Evolutionary conservation across 352 stramenopile species (phyloP).

Genomic region (Pythium rhizo-oryzae): DNA sequence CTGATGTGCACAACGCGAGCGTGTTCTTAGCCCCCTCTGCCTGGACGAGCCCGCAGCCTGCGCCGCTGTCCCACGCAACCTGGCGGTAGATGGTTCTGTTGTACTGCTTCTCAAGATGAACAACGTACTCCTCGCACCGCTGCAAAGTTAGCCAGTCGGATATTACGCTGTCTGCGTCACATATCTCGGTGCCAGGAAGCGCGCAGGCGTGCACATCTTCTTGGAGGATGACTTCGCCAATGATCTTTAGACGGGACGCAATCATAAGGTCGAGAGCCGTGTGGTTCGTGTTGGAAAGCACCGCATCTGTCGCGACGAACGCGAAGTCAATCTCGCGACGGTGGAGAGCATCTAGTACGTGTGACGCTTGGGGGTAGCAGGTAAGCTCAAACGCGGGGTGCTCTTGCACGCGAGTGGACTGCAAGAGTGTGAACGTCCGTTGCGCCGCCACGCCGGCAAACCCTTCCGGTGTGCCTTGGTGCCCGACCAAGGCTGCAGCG

Average conservation of each 20-base stretch:
- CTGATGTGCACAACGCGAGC: neutral
- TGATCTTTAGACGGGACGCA: neutral
- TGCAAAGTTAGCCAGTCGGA: slow-evolving; percentile 12
- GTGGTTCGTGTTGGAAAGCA: slow-evolving; percentile 5
- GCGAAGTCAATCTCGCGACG: neutral
- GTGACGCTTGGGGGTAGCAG: neutral
- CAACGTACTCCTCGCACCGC: slow-evolving; percentile 5
- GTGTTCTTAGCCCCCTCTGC: slow-evolving; percentile 13
- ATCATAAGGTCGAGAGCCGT: slow-evolving; percentile 2
- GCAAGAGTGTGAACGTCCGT: neutral
- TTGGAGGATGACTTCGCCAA: slow-evolving; percentile 1
- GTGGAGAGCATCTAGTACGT: neutral
- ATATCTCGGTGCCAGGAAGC: slow-evolving; percentile 4
- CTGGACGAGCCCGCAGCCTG: slow-evolving; percentile 5
- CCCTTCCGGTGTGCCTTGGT: too few relatives aligned
- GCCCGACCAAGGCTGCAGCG: too few relatives aligned
- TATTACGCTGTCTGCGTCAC: slow-evolving; percentile 13
- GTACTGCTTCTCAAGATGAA: slow-evolving; percentile 4
- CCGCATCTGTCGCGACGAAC: neutral
- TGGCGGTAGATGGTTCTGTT: slow-evolving; percentile 5
- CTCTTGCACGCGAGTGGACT: neutral
- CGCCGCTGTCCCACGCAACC: slow-evolving; percentile 13
- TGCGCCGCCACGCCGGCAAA: neutral
- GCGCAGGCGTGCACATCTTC: slow-evolving; percentile 2
- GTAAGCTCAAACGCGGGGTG: neutral